These are phyloP conservation scores for Funneliformis mosseae DNA, from an alignment of 192 early-diverging fungal species.

Conservation along the genomic window DNA sequence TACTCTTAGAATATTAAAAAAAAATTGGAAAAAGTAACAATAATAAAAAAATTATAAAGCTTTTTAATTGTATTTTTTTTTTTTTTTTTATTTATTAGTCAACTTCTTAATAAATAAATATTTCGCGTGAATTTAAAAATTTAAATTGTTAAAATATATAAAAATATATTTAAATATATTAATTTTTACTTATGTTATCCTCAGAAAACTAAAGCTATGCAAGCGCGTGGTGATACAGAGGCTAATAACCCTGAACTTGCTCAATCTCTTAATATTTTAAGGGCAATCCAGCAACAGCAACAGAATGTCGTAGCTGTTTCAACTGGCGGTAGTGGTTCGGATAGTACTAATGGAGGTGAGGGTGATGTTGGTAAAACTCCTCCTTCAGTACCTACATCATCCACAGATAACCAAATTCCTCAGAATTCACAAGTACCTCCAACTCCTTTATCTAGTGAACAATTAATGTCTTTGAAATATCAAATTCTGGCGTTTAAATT, in stretches of 20 bases:
- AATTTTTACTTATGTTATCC: background rate
- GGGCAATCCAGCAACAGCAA: constrained; percentile 49
- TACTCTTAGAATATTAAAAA: background rate
- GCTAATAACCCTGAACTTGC: constrained; percentile 76
- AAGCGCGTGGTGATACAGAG: constrained; percentile 74
- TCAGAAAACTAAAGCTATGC: constrained; percentile 39
- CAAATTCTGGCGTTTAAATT: constrained; percentile 89
- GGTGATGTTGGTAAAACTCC: constrained; percentile 18
- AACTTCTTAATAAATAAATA: background rate
- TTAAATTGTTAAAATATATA: background rate
- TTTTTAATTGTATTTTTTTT: background rate
- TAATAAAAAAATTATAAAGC: no score
- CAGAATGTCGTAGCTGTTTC: constrained; percentile 14
- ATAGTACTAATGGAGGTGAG: background rate
- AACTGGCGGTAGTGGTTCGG: background rate
- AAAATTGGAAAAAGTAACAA: no score
- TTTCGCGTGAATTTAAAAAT: background rate
- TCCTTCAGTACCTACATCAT: constrained; percentile 42
- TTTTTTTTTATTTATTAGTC: no score
- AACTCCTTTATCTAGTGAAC: constrained; percentile 57
- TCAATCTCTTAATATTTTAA: constrained; percentile 62
- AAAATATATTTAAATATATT: background rate
- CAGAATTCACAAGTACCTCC: constrained; percentile 23
- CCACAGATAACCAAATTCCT: constrained; percentile 30
- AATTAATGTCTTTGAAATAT: constrained; percentile 69